phyloP scores from a whole-genome alignment of 1,139 yeast genomes.

The Pichia norvegensis region DNA sequence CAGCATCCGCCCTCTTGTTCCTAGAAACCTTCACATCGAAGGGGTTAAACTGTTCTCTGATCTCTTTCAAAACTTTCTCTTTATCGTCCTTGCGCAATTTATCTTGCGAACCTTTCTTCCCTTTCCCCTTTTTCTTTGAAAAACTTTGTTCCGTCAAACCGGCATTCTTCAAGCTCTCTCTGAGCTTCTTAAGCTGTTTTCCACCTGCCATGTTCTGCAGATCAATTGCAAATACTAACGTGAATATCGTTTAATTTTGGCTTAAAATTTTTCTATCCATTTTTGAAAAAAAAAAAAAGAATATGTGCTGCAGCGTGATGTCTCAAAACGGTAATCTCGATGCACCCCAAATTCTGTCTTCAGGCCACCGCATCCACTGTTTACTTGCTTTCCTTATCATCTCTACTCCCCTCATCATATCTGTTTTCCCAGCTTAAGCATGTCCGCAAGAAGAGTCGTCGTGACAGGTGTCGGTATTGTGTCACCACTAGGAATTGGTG shows the following conservation, averaged over 20 bases:
- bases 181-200: constrained; percentile 77
- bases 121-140: constrained; percentile 43
- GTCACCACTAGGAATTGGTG: constrained; percentile 79
- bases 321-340: background rate
- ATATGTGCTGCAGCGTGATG: too few species aligned
- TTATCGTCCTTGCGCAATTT: constrained; percentile 65
- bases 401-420: constrained; percentile 72
- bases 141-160: constrained; percentile 78
- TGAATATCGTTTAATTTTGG: background rate
- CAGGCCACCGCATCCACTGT: too few species aligned
- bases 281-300: background rate
- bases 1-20: constrained; percentile 56
- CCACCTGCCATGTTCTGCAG: constrained; percentile 56
- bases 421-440: constrained; percentile 79
- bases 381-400: too few species aligned
- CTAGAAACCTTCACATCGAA: constrained; percentile 73
- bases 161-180: constrained; percentile 64
- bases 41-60: constrained; percentile 80
- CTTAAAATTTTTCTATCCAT: background rate
- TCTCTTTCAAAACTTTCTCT: constrained; percentile 46
- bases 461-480: constrained; percentile 86
- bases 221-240: background rate
- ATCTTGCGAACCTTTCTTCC: constrained; percentile 41
- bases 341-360: constrained; percentile 61
- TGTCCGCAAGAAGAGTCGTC: constrained; percentile 51